phyloP scores from a whole-genome alignment of 176 grass and related monocot genomes.

The Oryza glaberrima region DNA sequence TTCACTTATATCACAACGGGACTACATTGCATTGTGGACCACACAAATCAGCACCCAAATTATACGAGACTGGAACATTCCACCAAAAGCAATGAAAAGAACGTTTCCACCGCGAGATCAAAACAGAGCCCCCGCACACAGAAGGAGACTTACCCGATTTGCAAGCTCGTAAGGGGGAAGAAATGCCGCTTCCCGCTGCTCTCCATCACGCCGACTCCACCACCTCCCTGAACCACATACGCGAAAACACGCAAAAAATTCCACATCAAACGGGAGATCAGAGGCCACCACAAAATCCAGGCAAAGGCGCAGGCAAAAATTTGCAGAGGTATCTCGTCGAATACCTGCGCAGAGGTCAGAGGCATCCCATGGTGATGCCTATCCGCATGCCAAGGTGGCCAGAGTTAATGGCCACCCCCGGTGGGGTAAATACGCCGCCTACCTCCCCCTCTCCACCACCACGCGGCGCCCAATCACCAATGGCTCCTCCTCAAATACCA shows the following conservation, averaged over 20 bases:
- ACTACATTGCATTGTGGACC: too few species aligned
- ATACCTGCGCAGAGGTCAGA: conserved; percentile 55
- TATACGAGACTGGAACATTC: neutral
- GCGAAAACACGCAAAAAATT: conserved; percentile 20
- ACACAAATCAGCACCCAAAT: neutral
- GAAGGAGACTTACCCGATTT: conserved; percentile 65
- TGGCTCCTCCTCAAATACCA: conserved; percentile 19
- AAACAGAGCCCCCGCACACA: neutral
- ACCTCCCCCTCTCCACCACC: neutral
- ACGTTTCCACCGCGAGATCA: neutral
- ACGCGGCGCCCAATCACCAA: conserved; percentile 28
- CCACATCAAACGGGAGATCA: conserved; percentile 34
- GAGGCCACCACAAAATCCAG: conserved; percentile 6
- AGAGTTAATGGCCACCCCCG: conserved; percentile 46
- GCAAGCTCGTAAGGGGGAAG: conserved; percentile 88
- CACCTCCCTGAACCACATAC: conserved; percentile 11
- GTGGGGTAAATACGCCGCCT: conserved; percentile 35
- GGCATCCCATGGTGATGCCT: conserved; percentile 43
- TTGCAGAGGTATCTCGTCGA: neutral
- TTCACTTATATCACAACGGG: neutral
- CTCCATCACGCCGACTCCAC: conserved; percentile 45
- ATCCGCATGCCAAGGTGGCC: conserved; percentile 41
- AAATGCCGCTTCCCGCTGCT: conserved; percentile 59
- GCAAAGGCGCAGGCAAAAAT: conserved; percentile 1
- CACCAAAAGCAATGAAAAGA: neutral